A percentile compares a stretch with the other conserved stretches of the same genome.
These are phyloP conservation scores for Alnus rubra DNA, from an alignment of 306 rosid genomes.

Conservation along the genomic window DNA sequence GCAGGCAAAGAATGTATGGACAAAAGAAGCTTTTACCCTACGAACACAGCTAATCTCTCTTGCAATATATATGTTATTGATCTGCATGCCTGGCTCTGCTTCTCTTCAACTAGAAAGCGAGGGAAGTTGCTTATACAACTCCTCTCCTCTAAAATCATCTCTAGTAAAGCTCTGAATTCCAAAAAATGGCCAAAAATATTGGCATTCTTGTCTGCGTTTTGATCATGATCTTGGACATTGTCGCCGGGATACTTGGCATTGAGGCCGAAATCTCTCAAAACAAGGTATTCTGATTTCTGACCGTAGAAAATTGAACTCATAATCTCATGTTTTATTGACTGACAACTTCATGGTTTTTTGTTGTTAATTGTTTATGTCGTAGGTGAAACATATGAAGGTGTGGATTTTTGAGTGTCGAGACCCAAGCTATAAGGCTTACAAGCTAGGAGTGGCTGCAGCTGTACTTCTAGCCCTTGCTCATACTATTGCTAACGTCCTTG, in stretches of 20 bases:
- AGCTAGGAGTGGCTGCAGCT: slow-evolving; percentile 72
- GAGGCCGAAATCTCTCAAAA: slow-evolving; percentile 76
- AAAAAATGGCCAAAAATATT: slow-evolving; percentile 49
- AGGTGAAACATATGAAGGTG: slow-evolving; percentile 64
- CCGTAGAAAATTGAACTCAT: neutral
- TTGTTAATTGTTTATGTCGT: neutral
- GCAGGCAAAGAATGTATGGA: slow-evolving; percentile 28
- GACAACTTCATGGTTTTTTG: neutral
- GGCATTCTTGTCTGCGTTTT: slow-evolving; percentile 59
- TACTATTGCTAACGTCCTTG: slow-evolving; percentile 55
- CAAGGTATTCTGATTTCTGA: slow-evolving; percentile 51
- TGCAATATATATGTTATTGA: slow-evolving; percentile 19
- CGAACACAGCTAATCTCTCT: slow-evolving; percentile 38
- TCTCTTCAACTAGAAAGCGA: slow-evolving; percentile 12
- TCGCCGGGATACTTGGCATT: slow-evolving; percentile 82
- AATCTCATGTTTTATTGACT: neutral
- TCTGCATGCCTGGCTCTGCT: slow-evolving; percentile 36
- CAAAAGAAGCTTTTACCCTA: slow-evolving; percentile 58
- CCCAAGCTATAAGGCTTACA: slow-evolving; percentile 69
- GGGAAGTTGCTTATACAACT: slow-evolving; percentile 30
- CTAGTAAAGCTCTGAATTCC: neutral
- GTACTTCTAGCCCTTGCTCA: slow-evolving; percentile 60
- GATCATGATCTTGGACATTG: slow-evolving; percentile 56
- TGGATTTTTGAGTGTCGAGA: slow-evolving; percentile 68
- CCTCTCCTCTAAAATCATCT: slow-evolving; percentile 3